Evolutionary conservation across 1,284 basidiomycete species (phyloP), one percentile per base, ranked within the genome.

Genomic region (Leucoagaricus sp.): DNA sequence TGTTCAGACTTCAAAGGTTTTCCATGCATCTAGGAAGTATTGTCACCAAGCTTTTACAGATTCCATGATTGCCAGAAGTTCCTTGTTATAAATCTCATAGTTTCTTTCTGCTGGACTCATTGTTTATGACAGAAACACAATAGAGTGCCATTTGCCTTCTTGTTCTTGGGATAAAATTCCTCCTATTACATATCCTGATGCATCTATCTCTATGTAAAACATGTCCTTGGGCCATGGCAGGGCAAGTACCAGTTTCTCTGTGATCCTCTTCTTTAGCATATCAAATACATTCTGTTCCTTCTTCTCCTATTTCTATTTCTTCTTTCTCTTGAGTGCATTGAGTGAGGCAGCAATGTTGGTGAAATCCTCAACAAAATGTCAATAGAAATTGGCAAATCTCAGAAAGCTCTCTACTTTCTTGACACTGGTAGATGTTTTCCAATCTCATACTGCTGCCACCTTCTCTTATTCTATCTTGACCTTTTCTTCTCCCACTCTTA

Each of bases 281-380:
- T 61, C 0, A 51, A 55, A 55, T 13, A 46, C 53, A 1, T 31
- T 13, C n/a, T 50, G 38, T 28, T 47, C 36, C 7, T 1, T 23
- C 26, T 15, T 7, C 17, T 17, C 47, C 53, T 47, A 55, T 41
- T 55, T 25, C 19, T 34, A 55, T 41, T 2, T 1, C 41, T 55
- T 28, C 2, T 38, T 49, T 23, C 34, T 34, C 1, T 19, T 48
- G 12, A 55, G 21, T 9, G 13, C 33, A 25, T 49, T 23, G 17
- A 58, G 2, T 2, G 67, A 65, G 64, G 25, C 55, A 23, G 61
- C 70, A 33, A 61, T 62, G 0, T 64, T 41, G 2, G 63, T 50
- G 57, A 69, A 82, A 1, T 68, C 58, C n/a, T 62, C 21, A 15
- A 82, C 74, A 59, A 81, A 82, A 12, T 64, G 57, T 1, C 73